A percentile compares a stretch with the other conserved stretches of the same genome.
phyloP scores from a whole-genome alignment of 129 eudicot genomes.

The Helichrysum umbraculigerum region DNA sequence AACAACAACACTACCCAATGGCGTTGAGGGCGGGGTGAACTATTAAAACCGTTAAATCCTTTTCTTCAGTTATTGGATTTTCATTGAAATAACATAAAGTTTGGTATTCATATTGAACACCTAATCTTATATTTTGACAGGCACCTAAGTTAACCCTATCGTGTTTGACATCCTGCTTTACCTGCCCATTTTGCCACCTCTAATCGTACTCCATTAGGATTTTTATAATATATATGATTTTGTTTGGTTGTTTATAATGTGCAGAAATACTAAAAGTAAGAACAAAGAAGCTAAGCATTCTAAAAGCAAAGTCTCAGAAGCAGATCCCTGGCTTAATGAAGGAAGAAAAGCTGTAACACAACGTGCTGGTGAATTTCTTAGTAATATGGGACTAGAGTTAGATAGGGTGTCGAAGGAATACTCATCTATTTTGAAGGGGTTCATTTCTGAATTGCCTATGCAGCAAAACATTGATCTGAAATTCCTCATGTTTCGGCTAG shows the following conservation, averaged over 20 bases:
- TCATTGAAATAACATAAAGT: no score
- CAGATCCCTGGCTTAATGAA: conserved; percentile 77
- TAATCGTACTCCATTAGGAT: neutral
- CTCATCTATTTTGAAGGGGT: conserved; percentile 58
- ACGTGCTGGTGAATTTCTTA: conserved; percentile 76
- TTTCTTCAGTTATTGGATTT: no score
- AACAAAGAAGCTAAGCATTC: conserved; percentile 32
- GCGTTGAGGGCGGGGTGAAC: no score
- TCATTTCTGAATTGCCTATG: conserved; percentile 65
- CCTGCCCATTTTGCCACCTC: neutral
- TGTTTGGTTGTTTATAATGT: conserved; percentile 13
- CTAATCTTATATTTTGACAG: neutral
- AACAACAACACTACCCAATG: no score
- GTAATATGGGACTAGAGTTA: conserved; percentile 56
- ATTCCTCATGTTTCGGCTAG: conserved; percentile 79
- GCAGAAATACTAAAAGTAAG: conserved; percentile 54
- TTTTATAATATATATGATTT: neutral
- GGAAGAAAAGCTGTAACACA: conserved; percentile 80
- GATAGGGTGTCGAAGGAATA: conserved; percentile 65
- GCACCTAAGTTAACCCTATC: neutral
- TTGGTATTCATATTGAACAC: no score
- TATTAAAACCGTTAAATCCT: no score
- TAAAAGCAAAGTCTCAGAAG: conserved; percentile 49
- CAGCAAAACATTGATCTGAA: conserved; percentile 77
- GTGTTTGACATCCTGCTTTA: neutral